Evolutionary conservation across 129 eudicot genomes (phyloP), one percentile per base, ranked within the genome.

Genomic region (carrot (Daucus carota)): DNA sequence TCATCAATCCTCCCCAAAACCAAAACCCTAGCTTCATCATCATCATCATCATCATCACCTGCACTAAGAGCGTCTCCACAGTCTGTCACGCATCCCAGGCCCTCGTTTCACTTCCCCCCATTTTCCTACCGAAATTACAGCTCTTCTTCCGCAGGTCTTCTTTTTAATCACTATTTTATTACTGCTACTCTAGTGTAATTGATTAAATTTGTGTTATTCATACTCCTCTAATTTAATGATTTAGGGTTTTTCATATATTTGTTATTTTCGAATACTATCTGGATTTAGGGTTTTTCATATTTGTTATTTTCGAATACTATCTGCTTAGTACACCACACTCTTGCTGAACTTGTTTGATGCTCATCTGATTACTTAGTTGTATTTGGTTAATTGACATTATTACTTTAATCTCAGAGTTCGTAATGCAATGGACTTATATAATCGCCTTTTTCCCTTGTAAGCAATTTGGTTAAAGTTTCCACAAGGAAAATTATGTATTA

Each of bases 61-160:
- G 38, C 75, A 0, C 26, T 75, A 12, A 4, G 17, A 3, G 8
- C n/a, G 54, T 32, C 6, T n/a, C 9, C 41, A 8, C 46, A 0
- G 17, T 41, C 13, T 8, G 5, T 47, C 31, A 74, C 17, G 29
- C 60, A 48, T 42, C 14, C 86, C 20, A 22, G 68, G 67, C 54
- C 81, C 16, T 75, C 43, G n/a, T 78, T 78, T 83, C 77, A 45
- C 57, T 78, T 79, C 0, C 79, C 81, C 69, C 81, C 47, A 33
- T 77, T 79, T 42, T 9, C 63, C 31, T 76, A 34, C 46, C 77
- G 85, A 52, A 75, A 78, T 43, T 79, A 80, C 75, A 81, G 14
- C 18, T 73, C 90, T 36, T 78, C 89, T 6, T 3, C 79, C 29
- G 44, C 79, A 44, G 79, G 79, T 54, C 14, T 76, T 36, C n/a